Evolutionary conservation across 2,329 filamentous ascomycete genomes (phyloP).

Genomic region (Fusarium palustre): DNA sequence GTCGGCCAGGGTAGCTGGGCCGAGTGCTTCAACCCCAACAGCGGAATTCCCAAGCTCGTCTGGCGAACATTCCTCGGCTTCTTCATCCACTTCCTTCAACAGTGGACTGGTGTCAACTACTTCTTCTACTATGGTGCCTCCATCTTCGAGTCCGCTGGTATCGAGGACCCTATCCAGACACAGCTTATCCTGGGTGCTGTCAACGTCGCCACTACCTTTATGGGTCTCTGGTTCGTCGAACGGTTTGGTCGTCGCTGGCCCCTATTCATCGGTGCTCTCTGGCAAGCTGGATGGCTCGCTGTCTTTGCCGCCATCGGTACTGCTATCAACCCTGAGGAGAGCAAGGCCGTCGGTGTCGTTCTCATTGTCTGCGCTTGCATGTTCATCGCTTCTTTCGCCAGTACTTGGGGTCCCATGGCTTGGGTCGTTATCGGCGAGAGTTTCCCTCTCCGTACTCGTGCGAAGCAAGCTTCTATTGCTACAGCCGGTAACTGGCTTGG

Average conservation of each 20-base stretch:
- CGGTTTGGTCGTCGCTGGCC: conserved; percentile 75
- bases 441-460: conserved; percentile 68
- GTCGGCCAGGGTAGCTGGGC: conserved; percentile 64
- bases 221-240: conserved; percentile 76
- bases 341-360: conserved; percentile 66
- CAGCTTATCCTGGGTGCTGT: conserved; percentile 76
- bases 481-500: conserved; percentile 69
- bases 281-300: conserved; percentile 74
- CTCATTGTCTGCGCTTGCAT: conserved; percentile 80
- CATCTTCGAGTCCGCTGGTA: conserved; percentile 74
- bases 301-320: conserved; percentile 72
- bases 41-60: conserved; percentile 65
- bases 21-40: conserved; percentile 70
- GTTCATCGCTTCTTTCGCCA: conserved; percentile 78
- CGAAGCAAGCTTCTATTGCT: conserved; percentile 66
- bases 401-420: conserved; percentile 76
- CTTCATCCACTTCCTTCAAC: conserved; percentile 73
- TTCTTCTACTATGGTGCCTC: conserved; percentile 75
- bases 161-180: conserved; percentile 73
- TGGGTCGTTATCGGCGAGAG: conserved; percentile 77
- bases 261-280: conserved; percentile 73
- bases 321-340: conserved; percentile 56
- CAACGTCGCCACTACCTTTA: conserved; percentile 75
- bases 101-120: conserved; percentile 72
- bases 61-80: conserved; percentile 75